A percentile compares a stretch with the other conserved stretches of the same genome.
Conservation (phyloP, 148 eudicot species). For the Silene uniflora region DNA sequence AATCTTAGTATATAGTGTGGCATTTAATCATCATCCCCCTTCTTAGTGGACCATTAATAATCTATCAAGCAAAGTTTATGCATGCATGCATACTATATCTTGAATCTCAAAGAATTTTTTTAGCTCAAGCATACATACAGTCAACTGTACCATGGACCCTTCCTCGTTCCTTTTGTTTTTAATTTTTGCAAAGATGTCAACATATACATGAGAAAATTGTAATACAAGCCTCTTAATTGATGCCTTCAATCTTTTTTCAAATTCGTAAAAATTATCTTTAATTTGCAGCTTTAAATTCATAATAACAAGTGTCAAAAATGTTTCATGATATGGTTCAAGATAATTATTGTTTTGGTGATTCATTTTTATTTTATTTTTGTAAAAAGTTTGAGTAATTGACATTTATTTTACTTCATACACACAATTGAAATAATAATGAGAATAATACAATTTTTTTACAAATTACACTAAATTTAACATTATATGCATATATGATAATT, state of each 20-base stretch:
- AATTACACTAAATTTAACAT: too few species aligned
- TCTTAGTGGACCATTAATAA: slow-evolving; percentile 28
- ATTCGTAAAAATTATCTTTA: not conserved
- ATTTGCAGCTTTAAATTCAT: not conserved
- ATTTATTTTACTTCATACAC: too few species aligned
- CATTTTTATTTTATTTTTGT: too few species aligned
- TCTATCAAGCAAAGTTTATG: slow-evolving; percentile 13
- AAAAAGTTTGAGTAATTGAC: not conserved
- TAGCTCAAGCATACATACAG: slow-evolving; percentile 18
- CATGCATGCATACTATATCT: not conserved
- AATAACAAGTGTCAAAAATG: not conserved
- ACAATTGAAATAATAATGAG: too few species aligned
- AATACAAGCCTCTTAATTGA: slow-evolving; percentile 23
- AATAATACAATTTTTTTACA: too few species aligned
- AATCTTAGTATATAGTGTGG: too few species aligned
- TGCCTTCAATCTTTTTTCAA: slow-evolving; percentile 14
- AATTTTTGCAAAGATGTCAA: slow-evolving; percentile 13
- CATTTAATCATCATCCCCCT: too few species aligned
- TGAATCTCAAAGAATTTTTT: slow-evolving; percentile 28
- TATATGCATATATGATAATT: too few species aligned
- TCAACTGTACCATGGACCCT: slow-evolving; percentile 21
- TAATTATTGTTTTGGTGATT: not conserved
- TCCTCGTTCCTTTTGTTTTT: slow-evolving; percentile 18
- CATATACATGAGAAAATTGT: slow-evolving; percentile 21
- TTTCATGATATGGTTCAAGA: not conserved